Evolutionary conservation across 805 yeast species (phyloP).

Genomic region (Wickerhamiella australiensis): DNA sequence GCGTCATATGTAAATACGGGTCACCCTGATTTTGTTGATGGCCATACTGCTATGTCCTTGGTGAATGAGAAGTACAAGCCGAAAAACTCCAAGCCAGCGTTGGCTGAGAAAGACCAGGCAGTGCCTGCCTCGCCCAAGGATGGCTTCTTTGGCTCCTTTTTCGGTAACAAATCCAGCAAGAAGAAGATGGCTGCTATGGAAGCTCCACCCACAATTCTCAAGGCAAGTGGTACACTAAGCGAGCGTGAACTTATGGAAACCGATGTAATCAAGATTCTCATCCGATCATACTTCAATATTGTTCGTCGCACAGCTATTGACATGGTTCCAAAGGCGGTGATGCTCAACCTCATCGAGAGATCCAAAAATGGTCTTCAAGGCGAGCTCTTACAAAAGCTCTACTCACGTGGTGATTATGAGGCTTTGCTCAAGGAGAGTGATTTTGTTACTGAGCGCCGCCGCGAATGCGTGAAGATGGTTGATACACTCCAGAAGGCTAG

Average conservation of each 20-base stretch:
- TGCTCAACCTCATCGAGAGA: constrained; percentile 76
- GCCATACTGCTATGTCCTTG: constrained; percentile 87
- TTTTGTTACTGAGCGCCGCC: constrained; percentile 81
- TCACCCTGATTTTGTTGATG: constrained; percentile 90
- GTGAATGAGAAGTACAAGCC: constrained; percentile 81
- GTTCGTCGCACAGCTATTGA: constrained; percentile 91
- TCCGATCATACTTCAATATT: constrained; percentile 79
- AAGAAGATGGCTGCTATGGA: constrained; percentile 92
- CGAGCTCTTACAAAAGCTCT: constrained; percentile 75
- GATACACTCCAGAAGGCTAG: constrained; percentile 81
- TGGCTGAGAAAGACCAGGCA: constrained; percentile 66
- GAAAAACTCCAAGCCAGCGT: constrained; percentile 47
- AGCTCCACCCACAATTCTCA: constrained; percentile 90
- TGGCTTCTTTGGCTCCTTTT: constrained; percentile 94
- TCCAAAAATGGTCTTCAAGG: constrained; percentile 84
- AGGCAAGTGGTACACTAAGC: constrained; percentile 84
- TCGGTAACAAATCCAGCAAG: constrained; percentile 62
- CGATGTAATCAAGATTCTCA: constrained; percentile 87
- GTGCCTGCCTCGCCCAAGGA: constrained; percentile 21
- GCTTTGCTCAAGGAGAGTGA: constrained; percentile 86
- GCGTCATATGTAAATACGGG: constrained; percentile 95
- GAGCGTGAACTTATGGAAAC: constrained; percentile 96
- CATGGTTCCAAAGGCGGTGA: constrained; percentile 86
- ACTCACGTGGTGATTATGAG: constrained; percentile 54
- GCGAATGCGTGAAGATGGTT: constrained; percentile 91